Percentiles rank a stretch among this genome's conserved stretches.
Conservation (phyloP, 495 filamentous ascomycete species). For the Chlorociboria aeruginascens region DNA sequence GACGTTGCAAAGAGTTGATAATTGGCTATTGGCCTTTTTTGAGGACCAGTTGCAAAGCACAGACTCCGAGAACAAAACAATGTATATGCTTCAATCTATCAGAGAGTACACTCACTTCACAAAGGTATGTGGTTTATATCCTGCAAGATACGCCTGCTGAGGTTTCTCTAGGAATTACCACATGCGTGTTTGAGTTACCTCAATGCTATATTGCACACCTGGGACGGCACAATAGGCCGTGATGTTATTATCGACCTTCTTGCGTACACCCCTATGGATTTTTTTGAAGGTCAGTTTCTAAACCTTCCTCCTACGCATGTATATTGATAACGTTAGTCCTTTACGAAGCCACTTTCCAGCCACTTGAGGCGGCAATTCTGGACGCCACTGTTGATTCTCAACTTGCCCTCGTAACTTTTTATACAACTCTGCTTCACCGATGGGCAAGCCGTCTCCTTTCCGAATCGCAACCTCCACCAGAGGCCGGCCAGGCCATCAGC, state of each 20-base stretch:
- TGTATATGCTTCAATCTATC: constrained; percentile 45
- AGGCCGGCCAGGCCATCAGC: constrained; percentile 26
- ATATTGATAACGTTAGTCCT: constrained; percentile 31
- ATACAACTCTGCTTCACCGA: constrained; percentile 53
- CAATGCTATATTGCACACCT: constrained; percentile 43
- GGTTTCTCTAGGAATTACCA: constrained; percentile 40
- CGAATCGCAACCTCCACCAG: constrained; percentile 13
- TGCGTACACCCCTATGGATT: constrained; percentile 45
- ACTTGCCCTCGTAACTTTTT: constrained; percentile 51
- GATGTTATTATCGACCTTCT: constrained; percentile 55
- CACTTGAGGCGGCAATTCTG: constrained; percentile 47
- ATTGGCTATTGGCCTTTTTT: constrained; percentile 52
- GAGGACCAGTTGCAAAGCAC: constrained; percentile 44
- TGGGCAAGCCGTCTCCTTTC: constrained; percentile 46
- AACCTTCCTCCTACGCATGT: background rate
- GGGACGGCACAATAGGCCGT: constrained; percentile 53
- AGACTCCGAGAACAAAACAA: constrained; percentile 34
- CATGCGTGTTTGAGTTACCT: constrained; percentile 52
- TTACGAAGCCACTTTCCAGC: constrained; percentile 34
- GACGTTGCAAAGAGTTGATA: constrained; percentile 44
- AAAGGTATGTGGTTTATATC: constrained; percentile 37
- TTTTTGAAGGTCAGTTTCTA: constrained; percentile 39
- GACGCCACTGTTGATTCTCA: constrained; percentile 34
- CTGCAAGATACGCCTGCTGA: background rate
- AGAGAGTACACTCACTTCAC: constrained; percentile 47